Base-by-base conservation (phyloP, 1,284 basidiomycete genomes). In the Coniophora puteana region DNA sequence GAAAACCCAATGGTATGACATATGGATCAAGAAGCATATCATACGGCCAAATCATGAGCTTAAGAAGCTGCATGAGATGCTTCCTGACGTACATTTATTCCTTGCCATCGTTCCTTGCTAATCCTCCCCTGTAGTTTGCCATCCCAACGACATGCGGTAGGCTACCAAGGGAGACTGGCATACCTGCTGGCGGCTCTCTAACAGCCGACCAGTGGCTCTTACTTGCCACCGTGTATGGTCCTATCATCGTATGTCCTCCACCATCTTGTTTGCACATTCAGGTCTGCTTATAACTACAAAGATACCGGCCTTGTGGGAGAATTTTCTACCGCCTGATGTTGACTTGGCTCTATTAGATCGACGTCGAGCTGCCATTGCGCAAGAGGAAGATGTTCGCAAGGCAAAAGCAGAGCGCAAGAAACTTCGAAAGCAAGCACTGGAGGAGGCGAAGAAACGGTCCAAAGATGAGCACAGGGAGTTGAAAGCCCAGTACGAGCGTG, bases 201-300 rank as follows among this genome's bases (percentile, higher is more conserved):
- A 66, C 62, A 3, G 60, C 63, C 4, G 61, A 67, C 33, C 57
- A 66, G 36, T 66, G 62, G 62, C 36, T 53, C 1, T 30, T 57
- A 5, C 43, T 59, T 0, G 51, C 55, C 0, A 59, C 54, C 0
- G 46, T 58, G 2, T 46, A 60, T 18, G 53, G 50, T 1, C 63
- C 63, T 4, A 41, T 62, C 17, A 30, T 46, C 2, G 59, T 62
- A 42, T 31, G 57, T 46, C 32, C 20, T 17, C 36, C 29, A 31
- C 7, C 7, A 1, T 4, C 30, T n/a, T 37, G 24, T 35, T 37
- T 12, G 34, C n/a, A 8, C 23, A 41, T 23, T 20, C 11, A 38
- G 10, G 10, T 27, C 10, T 14, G 10, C 36, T 43, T 7, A 36
- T 28, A 36, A 37, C 13, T 31, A 26, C 36, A 10, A 21, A 58